phyloP scores from a whole-genome alignment of 768 basidiomycete species.

The Suillus occidentalis region DNA sequence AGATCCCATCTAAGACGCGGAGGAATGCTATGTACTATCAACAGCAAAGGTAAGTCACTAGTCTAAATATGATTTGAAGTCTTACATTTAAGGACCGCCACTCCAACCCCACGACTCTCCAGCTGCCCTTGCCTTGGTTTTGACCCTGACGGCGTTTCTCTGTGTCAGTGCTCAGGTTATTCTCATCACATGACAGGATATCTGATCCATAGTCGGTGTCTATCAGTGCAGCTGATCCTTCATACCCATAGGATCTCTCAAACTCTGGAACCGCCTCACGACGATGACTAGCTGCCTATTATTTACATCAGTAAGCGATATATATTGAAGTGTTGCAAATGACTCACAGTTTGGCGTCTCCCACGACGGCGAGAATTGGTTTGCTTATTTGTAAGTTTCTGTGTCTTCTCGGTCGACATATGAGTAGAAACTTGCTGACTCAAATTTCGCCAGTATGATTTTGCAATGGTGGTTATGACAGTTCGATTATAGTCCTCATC shows the following conservation, averaged over 20 bases:
- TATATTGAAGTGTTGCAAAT: not conserved
- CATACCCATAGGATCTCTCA: too few relatives aligned
- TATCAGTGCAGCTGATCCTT: too few relatives aligned
- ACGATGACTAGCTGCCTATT: too few relatives aligned
- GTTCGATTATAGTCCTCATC: not conserved
- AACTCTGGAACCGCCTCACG: too few relatives aligned
- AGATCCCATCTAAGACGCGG: not conserved
- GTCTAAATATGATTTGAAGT: not conserved
- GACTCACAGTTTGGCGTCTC: not conserved
- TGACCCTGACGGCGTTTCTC: not conserved
- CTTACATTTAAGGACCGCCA: not conserved
- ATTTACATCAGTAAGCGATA: not conserved
- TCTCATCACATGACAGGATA: not conserved
- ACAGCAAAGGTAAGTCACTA: not conserved
- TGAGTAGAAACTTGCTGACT: not conserved
- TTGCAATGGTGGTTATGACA: not conserved
- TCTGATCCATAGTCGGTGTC: too few relatives aligned
- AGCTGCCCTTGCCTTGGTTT: not conserved
- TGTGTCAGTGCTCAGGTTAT: not conserved
- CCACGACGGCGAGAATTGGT: not conserved
- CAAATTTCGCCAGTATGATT: conserved; percentile 8
- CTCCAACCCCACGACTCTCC: not conserved
- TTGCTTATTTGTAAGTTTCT: not conserved
- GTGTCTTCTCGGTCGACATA: not conserved
- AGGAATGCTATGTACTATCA: not conserved